These are phyloP conservation scores for Leccinum truebloodii DNA, from an alignment of 768 basidiomycete species.

Conservation along the genomic window DNA sequence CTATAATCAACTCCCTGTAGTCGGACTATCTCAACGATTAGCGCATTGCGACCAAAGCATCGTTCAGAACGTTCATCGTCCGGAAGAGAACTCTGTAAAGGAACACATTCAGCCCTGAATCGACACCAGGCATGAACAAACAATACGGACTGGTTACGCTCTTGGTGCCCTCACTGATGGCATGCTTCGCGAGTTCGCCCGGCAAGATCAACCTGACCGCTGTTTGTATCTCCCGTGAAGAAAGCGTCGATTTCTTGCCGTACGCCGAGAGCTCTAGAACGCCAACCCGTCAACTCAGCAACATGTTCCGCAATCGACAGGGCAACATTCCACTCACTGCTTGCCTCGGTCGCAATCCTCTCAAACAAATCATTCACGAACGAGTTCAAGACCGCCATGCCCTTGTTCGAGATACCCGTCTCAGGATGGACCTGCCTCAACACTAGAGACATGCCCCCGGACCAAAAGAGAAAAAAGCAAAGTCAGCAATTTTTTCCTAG, in stretches of 20 bases:
- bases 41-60: neutral
- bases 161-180: conserved; percentile 75
- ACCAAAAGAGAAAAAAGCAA: neutral
- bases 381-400: conserved; percentile 58
- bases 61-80: conserved; percentile 7
- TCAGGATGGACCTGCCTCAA: conserved; percentile 76
- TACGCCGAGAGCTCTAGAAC: conserved; percentile 59
- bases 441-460: conserved; percentile 30
- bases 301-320: neutral
- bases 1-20: conserved; percentile 1
- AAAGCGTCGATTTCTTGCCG: conserved; percentile 74
- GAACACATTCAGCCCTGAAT: conserved; percentile 2
- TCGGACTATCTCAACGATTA: neutral
- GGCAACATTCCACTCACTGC: conserved; percentile 37
- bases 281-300: neutral
- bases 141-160: conserved; percentile 47
- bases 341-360: conserved; percentile 54
- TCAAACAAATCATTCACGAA: conserved; percentile 67
- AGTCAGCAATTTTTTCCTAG: neutral
- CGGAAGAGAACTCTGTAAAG: conserved; percentile 30
- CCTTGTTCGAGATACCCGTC: conserved; percentile 72
- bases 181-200: conserved; percentile 73
- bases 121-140: neutral
- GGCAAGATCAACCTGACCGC: conserved; percentile 69
- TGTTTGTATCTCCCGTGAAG: conserved; percentile 73